Base-by-base conservation (phyloP, 305 asterid genomes). In the Striga hermonthica region DNA sequence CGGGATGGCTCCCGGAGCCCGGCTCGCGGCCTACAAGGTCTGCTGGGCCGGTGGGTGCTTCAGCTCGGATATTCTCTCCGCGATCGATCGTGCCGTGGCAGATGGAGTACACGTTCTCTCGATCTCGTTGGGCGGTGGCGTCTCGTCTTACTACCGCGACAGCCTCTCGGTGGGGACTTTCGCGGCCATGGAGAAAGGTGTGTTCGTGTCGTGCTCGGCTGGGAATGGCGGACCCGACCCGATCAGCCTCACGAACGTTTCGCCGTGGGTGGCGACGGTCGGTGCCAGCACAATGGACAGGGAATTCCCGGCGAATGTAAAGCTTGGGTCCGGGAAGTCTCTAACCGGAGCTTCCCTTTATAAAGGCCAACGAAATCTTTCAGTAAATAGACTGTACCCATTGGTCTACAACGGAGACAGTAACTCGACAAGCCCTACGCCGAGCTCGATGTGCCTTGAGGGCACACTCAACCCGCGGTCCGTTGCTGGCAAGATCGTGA, bases 141-240 rank as follows among this genome's bases (percentile, higher is more conserved):
- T 90, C 40, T 77, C 96, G 7, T 84, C 98, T 1, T 87, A 93
- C 64, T 76, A 57, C 43, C 77, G 90, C 0, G 97, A 93, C 59
- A 87, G 88, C 67, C 67, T 93, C 39, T 84, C 97, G 0, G 78
- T 90, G 7, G 98, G 89, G 0, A 85, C 98, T 0, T 93, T 90
- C 48, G 95, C 95, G 9, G 98, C 98, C 2, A 90, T 93, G 96
- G 95, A 90, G 73, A 90, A 41, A 81, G 97, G 98, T 0, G 86
- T 93, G 5, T 86, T 93, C 12, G 69, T 90, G 3, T 90, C 96
- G 0, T 93, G 96, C 71, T 93, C 98, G 0, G 96, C 96, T 0
- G 97, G 98, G 11, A 93, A 93, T 67, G 94, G 92, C 1, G 98
- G 98, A n/a, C 98, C 98, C 1, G 96, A 87, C 67, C 98, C 98